Conservation (phyloP, 306 rosid genomes). For the Dryas drummondii region DNA sequence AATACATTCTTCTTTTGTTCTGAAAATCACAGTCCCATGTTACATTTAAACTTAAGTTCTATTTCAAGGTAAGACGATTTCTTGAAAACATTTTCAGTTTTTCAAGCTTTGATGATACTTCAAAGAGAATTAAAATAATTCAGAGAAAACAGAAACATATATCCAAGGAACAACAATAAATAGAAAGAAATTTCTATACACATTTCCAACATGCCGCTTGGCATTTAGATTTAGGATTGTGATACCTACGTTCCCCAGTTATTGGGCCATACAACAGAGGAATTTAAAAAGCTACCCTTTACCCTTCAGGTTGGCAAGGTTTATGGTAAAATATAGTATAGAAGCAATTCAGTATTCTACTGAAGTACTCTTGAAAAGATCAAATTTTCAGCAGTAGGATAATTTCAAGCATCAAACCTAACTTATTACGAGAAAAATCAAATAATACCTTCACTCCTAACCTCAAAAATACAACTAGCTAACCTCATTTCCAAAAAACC, state of each 20-base stretch:
- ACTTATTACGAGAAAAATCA: no score
- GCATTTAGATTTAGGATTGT: neutral
- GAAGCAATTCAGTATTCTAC: neutral
- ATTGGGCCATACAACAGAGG: no score
- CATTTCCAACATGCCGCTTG: neutral
- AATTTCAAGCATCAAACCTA: no score
- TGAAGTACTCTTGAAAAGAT: neutral
- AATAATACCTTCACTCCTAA: no score
- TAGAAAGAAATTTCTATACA: neutral
- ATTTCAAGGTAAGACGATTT: neutral
- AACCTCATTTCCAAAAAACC: no score
- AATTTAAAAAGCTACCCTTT: neutral
- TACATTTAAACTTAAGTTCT: neutral
- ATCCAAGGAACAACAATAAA: neutral
- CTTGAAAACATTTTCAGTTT: neutral
- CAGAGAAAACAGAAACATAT: neutral
- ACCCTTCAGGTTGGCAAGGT: neutral
- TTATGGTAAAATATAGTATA: no score
- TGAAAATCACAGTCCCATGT: neutral
- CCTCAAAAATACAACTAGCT: no score
- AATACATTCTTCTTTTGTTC: neutral
- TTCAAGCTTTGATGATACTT: neutral
- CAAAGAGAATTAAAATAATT: neutral
- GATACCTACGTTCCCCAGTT: neutral
- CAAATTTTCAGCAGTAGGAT: neutral